Evolutionary conservation across 2,329 filamentous ascomycete species (phyloP).

Genomic region (Nothophoma quercina): DNA sequence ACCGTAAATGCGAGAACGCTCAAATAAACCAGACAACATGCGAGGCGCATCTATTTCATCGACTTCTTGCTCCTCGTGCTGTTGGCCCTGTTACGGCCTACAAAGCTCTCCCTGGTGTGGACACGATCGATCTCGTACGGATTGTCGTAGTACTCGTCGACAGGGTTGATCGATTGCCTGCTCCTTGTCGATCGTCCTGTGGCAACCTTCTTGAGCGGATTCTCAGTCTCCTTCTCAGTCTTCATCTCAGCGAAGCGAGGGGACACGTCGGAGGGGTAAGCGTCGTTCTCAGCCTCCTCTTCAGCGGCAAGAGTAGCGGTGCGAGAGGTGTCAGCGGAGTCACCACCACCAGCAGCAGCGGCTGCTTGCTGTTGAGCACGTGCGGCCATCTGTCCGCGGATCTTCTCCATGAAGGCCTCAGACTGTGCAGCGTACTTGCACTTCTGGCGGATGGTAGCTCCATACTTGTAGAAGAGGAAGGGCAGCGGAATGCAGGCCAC

Average conservation of each 20-base stretch:
- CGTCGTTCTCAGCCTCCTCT: conserved; percentile 41
- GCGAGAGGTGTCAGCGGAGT: conserved; percentile 34
- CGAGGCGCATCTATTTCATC: conserved; percentile 7
- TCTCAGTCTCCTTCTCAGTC: conserved; percentile 42
- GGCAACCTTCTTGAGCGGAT: conserved; percentile 37
- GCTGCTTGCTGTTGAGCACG: conserved; percentile 18
- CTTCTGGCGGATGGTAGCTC: conserved; percentile 66
- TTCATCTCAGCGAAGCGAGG: conserved; percentile 51
- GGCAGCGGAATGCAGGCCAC: conserved; percentile 76
- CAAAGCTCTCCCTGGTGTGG: conserved; percentile 57
- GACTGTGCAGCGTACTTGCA: conserved; percentile 76
- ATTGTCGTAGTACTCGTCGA: conserved; percentile 51
- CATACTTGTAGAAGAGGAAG: conserved; percentile 79
- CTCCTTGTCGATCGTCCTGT: conserved; percentile 40
- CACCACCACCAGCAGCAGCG: conserved; percentile 13
- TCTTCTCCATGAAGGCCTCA: conserved; percentile 63
- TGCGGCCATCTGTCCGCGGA: conserved; percentile 48
- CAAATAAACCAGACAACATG: conserved; percentile 12
- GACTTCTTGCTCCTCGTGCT: conserved; percentile 25
- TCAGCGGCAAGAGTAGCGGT: conserved; percentile 31
- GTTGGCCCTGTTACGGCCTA: conserved; percentile 27
- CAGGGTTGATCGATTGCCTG: conserved; percentile 32
- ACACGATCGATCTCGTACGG: conserved; percentile 60
- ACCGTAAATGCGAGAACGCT: conserved; percentile 19
- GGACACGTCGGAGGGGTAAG: conserved; percentile 31